Evolutionary conservation across 305 asterid genomes (phyloP).

Genomic region (Solanum hybrid): DNA sequence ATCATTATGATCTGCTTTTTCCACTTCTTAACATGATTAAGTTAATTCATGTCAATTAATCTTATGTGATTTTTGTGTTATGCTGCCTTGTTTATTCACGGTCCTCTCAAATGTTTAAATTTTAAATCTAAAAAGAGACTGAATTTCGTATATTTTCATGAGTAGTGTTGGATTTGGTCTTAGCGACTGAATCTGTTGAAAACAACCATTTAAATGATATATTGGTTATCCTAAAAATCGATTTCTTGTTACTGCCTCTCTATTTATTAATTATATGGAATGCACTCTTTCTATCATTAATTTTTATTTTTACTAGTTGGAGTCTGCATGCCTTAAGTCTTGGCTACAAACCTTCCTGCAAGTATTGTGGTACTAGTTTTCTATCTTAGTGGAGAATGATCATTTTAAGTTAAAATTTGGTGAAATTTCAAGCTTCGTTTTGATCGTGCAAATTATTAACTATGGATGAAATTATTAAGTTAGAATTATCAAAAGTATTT

Average conservation of each 20-base stretch:
- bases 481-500: no score
- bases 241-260: not conserved
- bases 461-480: no score
- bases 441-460: not conserved
- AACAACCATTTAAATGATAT: not conserved
- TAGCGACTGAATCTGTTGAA: not conserved
- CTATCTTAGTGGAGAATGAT: not conserved
- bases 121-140: not conserved
- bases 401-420: not conserved
- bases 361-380: not conserved
- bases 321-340: not conserved
- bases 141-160: no score
- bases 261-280: not conserved
- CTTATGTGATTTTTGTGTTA: not conserved
- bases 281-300: not conserved
- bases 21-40: not conserved
- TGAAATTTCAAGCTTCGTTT: not conserved
- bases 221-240: not conserved
- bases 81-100: not conserved
- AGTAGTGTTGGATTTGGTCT: not conserved
- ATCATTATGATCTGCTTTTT: not conserved
- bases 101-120: not conserved
- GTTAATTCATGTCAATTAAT: not conserved
- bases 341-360: not conserved
- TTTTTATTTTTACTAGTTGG: not conserved